Evolutionary conservation across 208 protist genomes (phyloP).

Genomic region (Acanthamoeba castellanii): DNA sequence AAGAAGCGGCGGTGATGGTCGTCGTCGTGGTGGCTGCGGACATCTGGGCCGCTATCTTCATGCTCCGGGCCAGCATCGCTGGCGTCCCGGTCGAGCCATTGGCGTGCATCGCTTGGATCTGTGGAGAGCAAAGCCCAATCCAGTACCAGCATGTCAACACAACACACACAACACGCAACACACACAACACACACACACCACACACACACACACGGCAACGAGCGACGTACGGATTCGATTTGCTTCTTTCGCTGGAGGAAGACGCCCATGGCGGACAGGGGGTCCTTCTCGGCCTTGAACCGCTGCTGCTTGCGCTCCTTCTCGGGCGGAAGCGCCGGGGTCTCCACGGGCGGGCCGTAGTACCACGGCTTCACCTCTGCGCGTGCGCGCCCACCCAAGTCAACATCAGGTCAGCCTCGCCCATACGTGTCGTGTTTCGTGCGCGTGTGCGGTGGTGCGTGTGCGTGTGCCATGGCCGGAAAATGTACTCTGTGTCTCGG

Average conservation of each 20-base stretch:
- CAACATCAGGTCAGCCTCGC: too few relatives aligned
- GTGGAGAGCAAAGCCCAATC: too few relatives aligned
- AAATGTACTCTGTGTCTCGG: conserved; percentile 26
- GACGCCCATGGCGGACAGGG: not conserved
- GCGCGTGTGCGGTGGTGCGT: not conserved
- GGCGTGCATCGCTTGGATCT: not conserved
- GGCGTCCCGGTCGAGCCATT: not conserved
- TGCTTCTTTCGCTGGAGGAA: conserved; percentile 23
- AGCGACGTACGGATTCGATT: not conserved
- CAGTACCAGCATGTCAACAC: not conserved
- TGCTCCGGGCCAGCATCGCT: conserved; percentile 2
- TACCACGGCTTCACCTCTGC: conserved; percentile 27
- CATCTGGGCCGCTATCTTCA: not conserved
- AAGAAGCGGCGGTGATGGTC: not conserved
- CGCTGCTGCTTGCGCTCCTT: conserved; percentile 12
- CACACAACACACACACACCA: not conserved
- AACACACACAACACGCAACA: not conserved
- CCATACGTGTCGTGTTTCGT: too few relatives aligned
- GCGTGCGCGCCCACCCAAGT: too few relatives aligned
- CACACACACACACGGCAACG: too few relatives aligned
- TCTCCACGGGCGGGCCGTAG: not conserved
- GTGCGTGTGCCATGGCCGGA: not conserved
- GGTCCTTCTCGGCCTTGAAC: conserved; percentile 9
- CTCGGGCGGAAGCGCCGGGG: not conserved
- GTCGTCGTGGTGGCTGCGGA: not conserved